Conservation (phyloP, 371 early-diverging fungal species). For the Zancudomyces culisetae region DNA sequence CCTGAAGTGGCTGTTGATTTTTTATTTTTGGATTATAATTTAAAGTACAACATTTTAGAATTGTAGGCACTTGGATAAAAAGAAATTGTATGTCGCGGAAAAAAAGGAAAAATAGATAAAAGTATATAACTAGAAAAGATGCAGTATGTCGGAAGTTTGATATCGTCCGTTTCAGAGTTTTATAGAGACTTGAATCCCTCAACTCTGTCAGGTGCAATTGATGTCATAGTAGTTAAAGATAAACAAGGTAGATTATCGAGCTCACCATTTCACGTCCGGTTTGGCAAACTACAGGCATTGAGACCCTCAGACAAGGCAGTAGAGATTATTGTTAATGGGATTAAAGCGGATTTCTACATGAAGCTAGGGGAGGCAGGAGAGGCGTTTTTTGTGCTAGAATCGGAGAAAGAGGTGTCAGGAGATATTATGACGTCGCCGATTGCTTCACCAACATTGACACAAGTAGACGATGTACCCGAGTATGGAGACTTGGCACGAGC, state of each 20-base stretch:
- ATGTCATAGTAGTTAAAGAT: slow-evolving; percentile 87
- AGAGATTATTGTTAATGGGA: slow-evolving; percentile 77
- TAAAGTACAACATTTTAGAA: no score
- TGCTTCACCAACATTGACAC: slow-evolving; percentile 33
- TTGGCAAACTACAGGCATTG: slow-evolving; percentile 87
- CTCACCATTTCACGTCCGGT: slow-evolving; percentile 97
- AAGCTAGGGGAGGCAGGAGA: slow-evolving; percentile 97
- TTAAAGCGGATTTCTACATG: slow-evolving; percentile 60
- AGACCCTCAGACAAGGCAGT: slow-evolving; percentile 82
- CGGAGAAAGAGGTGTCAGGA: slow-evolving; percentile 64
- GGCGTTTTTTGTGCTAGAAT: slow-evolving; percentile 90
- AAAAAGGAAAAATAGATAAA: not conserved
- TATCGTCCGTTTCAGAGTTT: slow-evolving; percentile 72
- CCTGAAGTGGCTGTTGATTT: no score
- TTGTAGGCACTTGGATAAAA: not conserved
- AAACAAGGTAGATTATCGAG: slow-evolving; percentile 60
- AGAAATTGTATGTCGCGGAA: not conserved
- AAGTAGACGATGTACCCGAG: not conserved
- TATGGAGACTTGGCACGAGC: not conserved
- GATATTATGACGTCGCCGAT: slow-evolving; percentile 85
- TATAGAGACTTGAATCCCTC: slow-evolving; percentile 96
- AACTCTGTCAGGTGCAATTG: slow-evolving; percentile 96
- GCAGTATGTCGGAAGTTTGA: slow-evolving; percentile 40
- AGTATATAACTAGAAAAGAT: slow-evolving; percentile 12
- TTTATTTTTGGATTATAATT: no score